These are phyloP conservation scores for Fusarium avenaceum DNA, from an alignment of 2,329 filamentous ascomycete species.

Conservation along the genomic window DNA sequence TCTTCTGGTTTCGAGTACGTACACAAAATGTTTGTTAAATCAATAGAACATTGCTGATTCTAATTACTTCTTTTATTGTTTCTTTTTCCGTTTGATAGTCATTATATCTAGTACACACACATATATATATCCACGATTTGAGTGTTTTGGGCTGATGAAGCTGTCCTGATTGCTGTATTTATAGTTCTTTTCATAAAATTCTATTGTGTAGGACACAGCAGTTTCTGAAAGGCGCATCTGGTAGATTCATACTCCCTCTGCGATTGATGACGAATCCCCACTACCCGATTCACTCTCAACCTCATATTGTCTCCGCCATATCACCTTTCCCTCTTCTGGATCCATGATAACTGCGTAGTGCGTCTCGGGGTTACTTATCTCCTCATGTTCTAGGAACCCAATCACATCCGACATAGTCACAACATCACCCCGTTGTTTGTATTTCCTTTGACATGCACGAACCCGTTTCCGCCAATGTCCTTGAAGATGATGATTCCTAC, in stretches of 20 bases:
- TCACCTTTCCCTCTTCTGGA: conserved; percentile 59
- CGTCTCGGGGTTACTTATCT: conserved; percentile 50
- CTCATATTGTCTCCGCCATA: conserved; percentile 25
- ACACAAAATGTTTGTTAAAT: too few relatives aligned
- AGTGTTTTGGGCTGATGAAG: too few relatives aligned
- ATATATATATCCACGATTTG: too few relatives aligned
- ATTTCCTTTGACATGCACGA: neutral
- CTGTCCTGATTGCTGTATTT: too few relatives aligned
- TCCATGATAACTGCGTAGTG: conserved; percentile 60
- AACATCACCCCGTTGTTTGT: neutral
- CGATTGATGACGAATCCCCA: neutral
- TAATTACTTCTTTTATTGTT: too few relatives aligned
- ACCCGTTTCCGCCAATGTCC: conserved; percentile 34
- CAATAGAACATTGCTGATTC: too few relatives aligned
- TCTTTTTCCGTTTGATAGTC: too few relatives aligned
- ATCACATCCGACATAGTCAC: conserved; percentile 46
- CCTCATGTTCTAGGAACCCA: conserved; percentile 40
- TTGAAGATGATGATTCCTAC: conserved; percentile 44
- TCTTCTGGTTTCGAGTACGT: too few relatives aligned
- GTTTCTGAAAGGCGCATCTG: neutral
- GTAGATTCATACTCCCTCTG: too few relatives aligned
- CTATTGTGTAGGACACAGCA: neutral
- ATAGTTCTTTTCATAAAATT: too few relatives aligned
- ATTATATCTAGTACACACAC: too few relatives aligned
- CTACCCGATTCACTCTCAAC: neutral